Percentiles rank a stretch among this genome's conserved stretches.
Evolutionary conservation across 106 monocot genomes (phyloP).

Genomic region (Narthecium ossifragum): DNA sequence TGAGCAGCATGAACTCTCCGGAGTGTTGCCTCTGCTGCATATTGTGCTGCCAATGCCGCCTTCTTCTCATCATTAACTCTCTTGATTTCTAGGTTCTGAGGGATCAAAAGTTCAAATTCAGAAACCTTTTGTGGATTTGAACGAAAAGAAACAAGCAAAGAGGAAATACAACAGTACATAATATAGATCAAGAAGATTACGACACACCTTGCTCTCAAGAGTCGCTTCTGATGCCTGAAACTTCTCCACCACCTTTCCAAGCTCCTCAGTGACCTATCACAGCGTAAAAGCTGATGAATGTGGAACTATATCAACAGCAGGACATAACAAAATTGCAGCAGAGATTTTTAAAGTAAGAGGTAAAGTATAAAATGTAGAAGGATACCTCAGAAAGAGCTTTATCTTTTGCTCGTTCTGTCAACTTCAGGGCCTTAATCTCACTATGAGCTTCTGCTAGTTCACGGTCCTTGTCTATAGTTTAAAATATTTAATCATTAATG

Average conservation of each 20-base stretch:
- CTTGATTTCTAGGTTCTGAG: slow-evolving; percentile 77
- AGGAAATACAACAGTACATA: neutral
- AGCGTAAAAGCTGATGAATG: neutral
- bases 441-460: slow-evolving; percentile 53
- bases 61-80: slow-evolving; percentile 70
- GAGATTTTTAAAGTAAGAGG: too few species aligned
- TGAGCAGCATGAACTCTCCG: slow-evolving; percentile 86
- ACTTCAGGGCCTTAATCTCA: slow-evolving; percentile 62
- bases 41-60: slow-evolving; percentile 67
- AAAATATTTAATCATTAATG: neutral
- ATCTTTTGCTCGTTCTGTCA: slow-evolving; percentile 76
- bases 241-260: slow-evolving; percentile 52
- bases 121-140: neutral
- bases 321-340: too few species aligned
- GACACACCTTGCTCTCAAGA: slow-evolving; percentile 59
- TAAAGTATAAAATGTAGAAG: too few species aligned
- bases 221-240: slow-evolving; percentile 58
- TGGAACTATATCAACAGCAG: neutral
- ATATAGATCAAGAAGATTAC: neutral
- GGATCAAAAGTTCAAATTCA: neutral
- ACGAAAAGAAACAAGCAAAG: too few species aligned
- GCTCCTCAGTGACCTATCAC: slow-evolving; percentile 64
- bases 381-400: slow-evolving; percentile 72
- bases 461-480: slow-evolving; percentile 59
- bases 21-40: slow-evolving; percentile 82